These are phyloP conservation scores for Coniophora puteana DNA, from an alignment of 1,284 basidiomycete genomes.

Conservation along the genomic window DNA sequence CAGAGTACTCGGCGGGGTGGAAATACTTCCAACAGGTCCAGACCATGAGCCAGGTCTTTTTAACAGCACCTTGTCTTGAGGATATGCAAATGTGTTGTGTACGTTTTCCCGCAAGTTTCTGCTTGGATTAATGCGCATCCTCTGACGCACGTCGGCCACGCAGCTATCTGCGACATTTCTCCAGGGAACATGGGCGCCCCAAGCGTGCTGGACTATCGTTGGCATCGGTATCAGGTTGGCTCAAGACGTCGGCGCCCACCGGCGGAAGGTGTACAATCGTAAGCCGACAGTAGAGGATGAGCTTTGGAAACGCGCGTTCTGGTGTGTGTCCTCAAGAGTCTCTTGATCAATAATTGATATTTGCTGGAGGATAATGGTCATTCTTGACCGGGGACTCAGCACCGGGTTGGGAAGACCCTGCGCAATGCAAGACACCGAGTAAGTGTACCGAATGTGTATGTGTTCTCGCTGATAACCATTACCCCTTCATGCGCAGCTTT, in stretches of 20 bases:
- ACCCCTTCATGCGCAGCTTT: conserved; percentile 41
- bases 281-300: conserved; percentile 53
- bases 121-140: background rate
- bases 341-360: background rate
- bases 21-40: conserved; percentile 70
- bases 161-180: conserved; percentile 46
- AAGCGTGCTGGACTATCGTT: conserved; percentile 69
- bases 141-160: background rate
- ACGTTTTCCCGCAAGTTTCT: conserved; percentile 16
- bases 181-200: conserved; percentile 61
- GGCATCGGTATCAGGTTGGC: conserved; percentile 70
- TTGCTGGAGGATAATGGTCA: conserved; percentile 54
- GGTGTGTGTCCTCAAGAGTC: conserved; percentile 39
- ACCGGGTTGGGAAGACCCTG: conserved; percentile 76
- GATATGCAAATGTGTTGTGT: conserved; percentile 58
- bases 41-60: conserved; percentile 39
- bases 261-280: conserved; percentile 39
- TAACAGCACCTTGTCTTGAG: conserved; percentile 50
- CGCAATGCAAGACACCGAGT: conserved; percentile 86
- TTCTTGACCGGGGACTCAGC: conserved; percentile 62
- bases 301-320: conserved; percentile 77
- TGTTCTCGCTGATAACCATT: background rate
- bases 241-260: conserved; percentile 64
- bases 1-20: conserved; percentile 65
- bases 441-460: conserved; percentile 19